phyloP scores from a whole-genome alignment of 148 eudicot genomes.

The Diospyros kaki region DNA sequence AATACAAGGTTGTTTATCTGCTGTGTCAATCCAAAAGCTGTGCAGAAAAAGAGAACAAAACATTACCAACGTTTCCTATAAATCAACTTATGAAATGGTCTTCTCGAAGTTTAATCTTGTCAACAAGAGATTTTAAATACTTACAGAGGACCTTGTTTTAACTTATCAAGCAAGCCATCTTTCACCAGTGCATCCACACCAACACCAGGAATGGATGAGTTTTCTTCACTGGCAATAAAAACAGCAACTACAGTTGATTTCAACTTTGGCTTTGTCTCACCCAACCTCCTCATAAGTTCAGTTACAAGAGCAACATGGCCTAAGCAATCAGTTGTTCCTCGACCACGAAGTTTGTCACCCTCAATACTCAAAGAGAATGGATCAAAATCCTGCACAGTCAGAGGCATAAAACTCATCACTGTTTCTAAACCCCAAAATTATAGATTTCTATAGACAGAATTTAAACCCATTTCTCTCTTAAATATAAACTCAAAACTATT shows the following conservation, averaged over 20 bases:
- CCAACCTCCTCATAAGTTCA: constrained; percentile 84
- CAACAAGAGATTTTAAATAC: constrained; percentile 18
- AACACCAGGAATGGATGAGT: constrained; percentile 86
- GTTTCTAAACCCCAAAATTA: not conserved
- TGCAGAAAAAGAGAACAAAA: constrained; percentile 6
- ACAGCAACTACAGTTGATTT: constrained; percentile 93
- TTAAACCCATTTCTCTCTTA: not conserved
- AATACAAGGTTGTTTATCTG: constrained; percentile 99
- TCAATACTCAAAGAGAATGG: constrained; percentile 87
- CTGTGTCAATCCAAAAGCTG: constrained; percentile 98
- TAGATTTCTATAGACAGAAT: not conserved
- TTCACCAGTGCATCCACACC: constrained; percentile 91
- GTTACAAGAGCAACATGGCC: constrained; percentile 96
- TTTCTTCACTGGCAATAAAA: constrained; percentile 95
- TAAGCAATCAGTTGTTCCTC: constrained; percentile 97
- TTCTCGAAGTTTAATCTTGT: not conserved
- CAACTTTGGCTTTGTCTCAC: constrained; percentile 72
- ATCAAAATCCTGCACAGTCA: constrained; percentile 71
- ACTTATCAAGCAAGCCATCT: constrained; percentile 72
- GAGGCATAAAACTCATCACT: not conserved
- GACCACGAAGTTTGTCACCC: constrained; percentile 88
- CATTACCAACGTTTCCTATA: not conserved
- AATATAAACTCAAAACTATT: not conserved
- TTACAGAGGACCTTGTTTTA: constrained; percentile 91
- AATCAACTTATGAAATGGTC: not conserved